A percentile compares a stretch with the other conserved stretches of the same genome.
phyloP scores from a whole-genome alignment of 805 yeast genomes.

The Starmerella bombicola region DNA sequence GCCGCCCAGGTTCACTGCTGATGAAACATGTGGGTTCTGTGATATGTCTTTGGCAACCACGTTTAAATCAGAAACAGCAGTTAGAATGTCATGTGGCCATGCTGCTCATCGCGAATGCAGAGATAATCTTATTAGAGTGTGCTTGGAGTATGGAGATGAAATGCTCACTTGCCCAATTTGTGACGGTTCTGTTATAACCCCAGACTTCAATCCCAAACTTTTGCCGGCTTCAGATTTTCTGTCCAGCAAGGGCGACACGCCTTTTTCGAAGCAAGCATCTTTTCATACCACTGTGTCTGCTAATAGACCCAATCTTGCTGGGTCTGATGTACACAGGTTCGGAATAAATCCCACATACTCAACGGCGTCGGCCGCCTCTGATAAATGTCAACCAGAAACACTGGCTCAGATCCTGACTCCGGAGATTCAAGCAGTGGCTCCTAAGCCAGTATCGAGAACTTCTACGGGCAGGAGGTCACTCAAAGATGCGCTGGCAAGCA shows the following conservation, averaged over 20 bases:
- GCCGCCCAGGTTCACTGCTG: no score
- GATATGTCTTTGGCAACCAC: background rate
- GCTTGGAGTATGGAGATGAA: background rate
- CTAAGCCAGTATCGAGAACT: background rate
- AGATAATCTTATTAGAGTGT: background rate
- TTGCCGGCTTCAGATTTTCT: no score
- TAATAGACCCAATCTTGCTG: no score
- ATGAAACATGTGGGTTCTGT: slow-evolving; percentile 4
- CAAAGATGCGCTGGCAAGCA: background rate
- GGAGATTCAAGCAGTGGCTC: background rate
- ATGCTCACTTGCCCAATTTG: slow-evolving; percentile 1
- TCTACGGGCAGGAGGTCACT: background rate
- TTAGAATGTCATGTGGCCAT: slow-evolving; percentile 4
- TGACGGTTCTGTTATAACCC: background rate
- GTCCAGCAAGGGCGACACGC: no score
- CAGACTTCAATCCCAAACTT: no score
- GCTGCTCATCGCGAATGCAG: slow-evolving; percentile 2
- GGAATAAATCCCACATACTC: no score
- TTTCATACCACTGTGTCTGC: no score
- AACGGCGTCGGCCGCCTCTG: no score
- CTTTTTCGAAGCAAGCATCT: no score
- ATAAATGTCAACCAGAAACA: no score
- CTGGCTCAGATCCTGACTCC: background rate
- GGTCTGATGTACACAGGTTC: no score
- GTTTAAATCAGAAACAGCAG: background rate